Evolutionary conservation across 2,329 filamentous ascomycete species (phyloP).

Genomic region (Whalleya microplaca): DNA sequence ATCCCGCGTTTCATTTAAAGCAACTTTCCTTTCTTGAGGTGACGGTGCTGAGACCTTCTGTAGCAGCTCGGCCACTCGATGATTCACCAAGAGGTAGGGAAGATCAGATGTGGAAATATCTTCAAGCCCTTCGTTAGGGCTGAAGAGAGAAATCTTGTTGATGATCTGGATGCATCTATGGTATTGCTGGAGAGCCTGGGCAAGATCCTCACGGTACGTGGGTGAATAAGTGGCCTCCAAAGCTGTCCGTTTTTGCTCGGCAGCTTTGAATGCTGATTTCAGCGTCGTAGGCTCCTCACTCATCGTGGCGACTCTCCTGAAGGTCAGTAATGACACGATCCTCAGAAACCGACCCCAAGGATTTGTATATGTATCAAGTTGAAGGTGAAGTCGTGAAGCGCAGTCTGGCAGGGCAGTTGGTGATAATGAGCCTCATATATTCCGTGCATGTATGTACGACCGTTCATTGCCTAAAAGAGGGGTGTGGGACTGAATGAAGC

Average conservation of each 20-base stretch:
- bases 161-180: constrained; percentile 72
- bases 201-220: constrained; percentile 69
- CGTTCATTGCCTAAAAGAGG: not conserved
- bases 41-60: constrained; percentile 64
- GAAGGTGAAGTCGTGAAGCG: not conserved
- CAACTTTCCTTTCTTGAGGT: constrained; percentile 60
- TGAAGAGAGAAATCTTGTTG: constrained; percentile 79
- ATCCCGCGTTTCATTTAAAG: constrained; percentile 66
- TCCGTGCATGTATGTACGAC: too few species aligned
- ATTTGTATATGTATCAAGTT: not conserved
- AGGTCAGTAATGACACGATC: not conserved
- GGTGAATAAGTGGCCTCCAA: constrained; percentile 67
- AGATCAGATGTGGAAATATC: constrained; percentile 85
- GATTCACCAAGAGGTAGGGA: constrained; percentile 80
- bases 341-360: too few species aligned
- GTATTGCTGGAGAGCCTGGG: constrained; percentile 70
- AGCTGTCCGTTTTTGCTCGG: constrained; percentile 54
- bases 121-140: constrained; percentile 84
- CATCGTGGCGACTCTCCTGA: constrained; percentile 26
- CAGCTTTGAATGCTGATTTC: constrained; percentile 52
- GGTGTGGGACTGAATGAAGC: not conserved
- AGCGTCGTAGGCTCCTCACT: constrained; percentile 54
- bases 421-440: not conserved
- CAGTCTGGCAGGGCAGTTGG: not conserved
- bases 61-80: constrained; percentile 78